These are phyloP conservation scores for Bryoglossum gracile DNA, from an alignment of 495 filamentous ascomycete species.

Conservation along the genomic window DNA sequence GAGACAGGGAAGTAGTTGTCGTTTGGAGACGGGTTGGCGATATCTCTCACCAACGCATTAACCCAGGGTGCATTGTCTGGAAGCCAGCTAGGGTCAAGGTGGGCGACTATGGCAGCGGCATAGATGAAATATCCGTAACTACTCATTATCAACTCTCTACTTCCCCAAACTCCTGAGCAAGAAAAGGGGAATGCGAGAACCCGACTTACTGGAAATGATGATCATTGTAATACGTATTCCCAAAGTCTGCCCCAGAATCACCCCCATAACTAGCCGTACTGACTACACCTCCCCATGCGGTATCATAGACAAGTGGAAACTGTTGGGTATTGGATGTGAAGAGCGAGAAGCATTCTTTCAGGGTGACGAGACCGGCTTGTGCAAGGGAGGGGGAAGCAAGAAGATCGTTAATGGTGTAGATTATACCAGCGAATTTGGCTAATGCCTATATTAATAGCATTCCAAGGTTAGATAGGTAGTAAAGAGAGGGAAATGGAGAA, in stretches of 20 bases:
- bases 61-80: constrained; percentile 67
- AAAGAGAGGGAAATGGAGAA: not conserved
- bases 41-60: constrained; percentile 69
- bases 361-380: constrained; percentile 50
- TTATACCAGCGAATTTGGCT: constrained; percentile 74
- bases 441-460: constrained; percentile 52
- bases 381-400: constrained; percentile 53
- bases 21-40: constrained; percentile 62
- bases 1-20: constrained; percentile 80
- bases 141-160: no score
- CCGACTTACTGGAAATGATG: constrained; percentile 79
- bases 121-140: constrained; percentile 77
- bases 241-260: constrained; percentile 67
- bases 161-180: no score
- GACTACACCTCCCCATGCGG: constrained; percentile 78
- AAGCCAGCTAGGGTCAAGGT: constrained; percentile 74
- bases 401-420: constrained; percentile 62
- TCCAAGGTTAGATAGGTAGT: no score
- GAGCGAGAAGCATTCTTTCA: constrained; percentile 69
- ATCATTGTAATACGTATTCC: constrained; percentile 86
- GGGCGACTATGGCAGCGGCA: constrained; percentile 75
- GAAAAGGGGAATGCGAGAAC: no score
- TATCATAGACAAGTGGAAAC: constrained; percentile 74
- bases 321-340: constrained; percentile 73
- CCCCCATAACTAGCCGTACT: constrained; percentile 74